A percentile compares a stretch with the other conserved stretches of the same genome.
These are phyloP conservation scores for Mortierella sp. DNA, from an alignment of 371 early-diverging fungal species.

Conservation along the genomic window DNA sequence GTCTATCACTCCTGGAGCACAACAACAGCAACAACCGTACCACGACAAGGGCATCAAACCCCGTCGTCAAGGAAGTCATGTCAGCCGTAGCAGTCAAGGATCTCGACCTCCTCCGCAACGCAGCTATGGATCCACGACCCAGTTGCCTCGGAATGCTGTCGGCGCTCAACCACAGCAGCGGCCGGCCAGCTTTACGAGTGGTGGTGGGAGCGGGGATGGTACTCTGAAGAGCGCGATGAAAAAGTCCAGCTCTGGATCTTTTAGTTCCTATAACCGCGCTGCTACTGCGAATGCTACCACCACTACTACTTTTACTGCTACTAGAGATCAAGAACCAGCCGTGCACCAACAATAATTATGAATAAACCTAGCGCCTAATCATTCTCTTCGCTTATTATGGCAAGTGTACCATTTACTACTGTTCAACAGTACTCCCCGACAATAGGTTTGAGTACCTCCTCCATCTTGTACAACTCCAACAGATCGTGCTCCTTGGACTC, in stretches of 20 bases:
- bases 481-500: constrained; percentile 42
- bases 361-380: not conserved
- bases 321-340: not conserved
- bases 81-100: constrained; percentile 8
- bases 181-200: not conserved
- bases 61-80: constrained; percentile 16
- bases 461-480: constrained; percentile 55
- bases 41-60: not conserved
- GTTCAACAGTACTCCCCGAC: not conserved
- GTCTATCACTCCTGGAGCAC: not conserved
- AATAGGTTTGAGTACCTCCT: constrained; percentile 25
- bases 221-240: not conserved
- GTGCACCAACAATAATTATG: not conserved
- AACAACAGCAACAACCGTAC: not conserved
- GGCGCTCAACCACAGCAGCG: not conserved
- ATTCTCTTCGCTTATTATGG: not conserved
- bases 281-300: not conserved
- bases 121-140: not conserved
- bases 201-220: not conserved
- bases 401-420: not conserved
- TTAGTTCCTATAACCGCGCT: not conserved
- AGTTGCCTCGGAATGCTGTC: not conserved
- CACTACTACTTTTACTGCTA: not conserved
- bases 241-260: not conserved
- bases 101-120: not conserved